phyloP scores from a whole-genome alignment of 345 rosid genomes.

The Brassica cretica region DNA sequence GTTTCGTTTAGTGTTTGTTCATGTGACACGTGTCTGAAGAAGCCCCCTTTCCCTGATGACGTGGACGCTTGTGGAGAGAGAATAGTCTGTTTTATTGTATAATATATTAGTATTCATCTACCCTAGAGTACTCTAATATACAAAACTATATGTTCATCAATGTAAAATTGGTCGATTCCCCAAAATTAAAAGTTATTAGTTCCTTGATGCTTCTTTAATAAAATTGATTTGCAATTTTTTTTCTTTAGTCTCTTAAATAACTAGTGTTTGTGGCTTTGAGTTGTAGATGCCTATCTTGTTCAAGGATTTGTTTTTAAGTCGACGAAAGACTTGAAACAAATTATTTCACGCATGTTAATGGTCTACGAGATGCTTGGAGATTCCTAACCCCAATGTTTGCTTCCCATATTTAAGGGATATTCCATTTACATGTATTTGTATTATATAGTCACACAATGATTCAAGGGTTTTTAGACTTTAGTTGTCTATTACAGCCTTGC shows the following conservation, averaged over 20 bases:
- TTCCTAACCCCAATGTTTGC: conserved; percentile 17
- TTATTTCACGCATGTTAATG: not conserved
- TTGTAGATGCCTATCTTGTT: not conserved
- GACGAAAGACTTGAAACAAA: conserved; percentile 6
- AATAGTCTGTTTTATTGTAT: too few species aligned
- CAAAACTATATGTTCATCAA: not conserved
- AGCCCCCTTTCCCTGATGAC: too few species aligned
- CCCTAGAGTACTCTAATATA: not conserved
- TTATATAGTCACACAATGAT: conserved; percentile 2
- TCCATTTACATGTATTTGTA: conserved; percentile 10
- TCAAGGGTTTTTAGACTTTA: not conserved
- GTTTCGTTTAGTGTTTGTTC: too few species aligned
- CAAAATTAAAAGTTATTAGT: not conserved
- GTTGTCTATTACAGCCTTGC: conserved; percentile 20
- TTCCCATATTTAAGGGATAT: conserved; percentile 24
- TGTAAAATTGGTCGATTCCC: not conserved
- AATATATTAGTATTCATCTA: not conserved
- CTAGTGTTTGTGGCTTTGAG: not conserved
- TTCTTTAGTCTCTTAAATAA: not conserved
- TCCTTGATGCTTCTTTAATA: not conserved
- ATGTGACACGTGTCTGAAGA: too few species aligned
- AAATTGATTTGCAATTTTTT: not conserved
- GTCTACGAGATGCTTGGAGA: conserved; percentile 21
- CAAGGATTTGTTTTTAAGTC: not conserved
- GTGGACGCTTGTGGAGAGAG: too few species aligned